A percentile compares a stretch with the other conserved stretches of the same genome.
These are phyloP conservation scores for Apiospora saccharicola DNA, from an alignment of 2,329 filamentous ascomycete species.

Conservation along the genomic window DNA sequence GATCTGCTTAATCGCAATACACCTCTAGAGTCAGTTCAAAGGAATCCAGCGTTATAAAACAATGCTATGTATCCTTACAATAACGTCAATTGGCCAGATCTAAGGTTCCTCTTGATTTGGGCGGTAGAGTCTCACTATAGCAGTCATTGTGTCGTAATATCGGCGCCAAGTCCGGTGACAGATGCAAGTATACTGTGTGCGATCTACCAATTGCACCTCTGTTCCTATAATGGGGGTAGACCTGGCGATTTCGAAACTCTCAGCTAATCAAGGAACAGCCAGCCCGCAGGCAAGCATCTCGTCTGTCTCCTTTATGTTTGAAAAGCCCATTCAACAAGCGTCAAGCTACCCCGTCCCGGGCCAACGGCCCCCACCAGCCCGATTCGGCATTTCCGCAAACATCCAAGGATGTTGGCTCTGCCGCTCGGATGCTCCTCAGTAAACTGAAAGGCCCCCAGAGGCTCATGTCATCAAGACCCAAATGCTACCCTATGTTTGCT, in stretches of 20 bases:
- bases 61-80: not conserved
- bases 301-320: slow-evolving; percentile 17
- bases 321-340: slow-evolving; percentile 10
- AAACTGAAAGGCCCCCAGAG: not conserved
- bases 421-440: slow-evolving; percentile 5
- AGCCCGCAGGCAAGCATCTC: slow-evolving; percentile 3
- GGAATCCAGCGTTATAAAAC: not conserved
- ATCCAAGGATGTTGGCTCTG: not conserved
- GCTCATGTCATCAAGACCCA: not conserved
- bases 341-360: not conserved
- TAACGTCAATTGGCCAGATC: slow-evolving; percentile 5
- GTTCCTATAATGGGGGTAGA: not conserved
- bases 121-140: slow-evolving; percentile 11
- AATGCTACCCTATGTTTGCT: not conserved
- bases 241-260: not conserved
- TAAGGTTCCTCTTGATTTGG: slow-evolving; percentile 12
- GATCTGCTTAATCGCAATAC: not conserved
- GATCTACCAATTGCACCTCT: not conserved
- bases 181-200: not conserved
- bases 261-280: slow-evolving; percentile 3
- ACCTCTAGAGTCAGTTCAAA: not conserved
- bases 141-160: slow-evolving; percentile 12
- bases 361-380: slow-evolving; percentile 11
- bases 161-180: not conserved
- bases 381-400: slow-evolving; percentile 17